A percentile compares a stretch with the other conserved stretches of the same genome.
Evolutionary conservation across 768 basidiomycete species (phyloP).

Genomic region (Lactarius vividus): DNA sequence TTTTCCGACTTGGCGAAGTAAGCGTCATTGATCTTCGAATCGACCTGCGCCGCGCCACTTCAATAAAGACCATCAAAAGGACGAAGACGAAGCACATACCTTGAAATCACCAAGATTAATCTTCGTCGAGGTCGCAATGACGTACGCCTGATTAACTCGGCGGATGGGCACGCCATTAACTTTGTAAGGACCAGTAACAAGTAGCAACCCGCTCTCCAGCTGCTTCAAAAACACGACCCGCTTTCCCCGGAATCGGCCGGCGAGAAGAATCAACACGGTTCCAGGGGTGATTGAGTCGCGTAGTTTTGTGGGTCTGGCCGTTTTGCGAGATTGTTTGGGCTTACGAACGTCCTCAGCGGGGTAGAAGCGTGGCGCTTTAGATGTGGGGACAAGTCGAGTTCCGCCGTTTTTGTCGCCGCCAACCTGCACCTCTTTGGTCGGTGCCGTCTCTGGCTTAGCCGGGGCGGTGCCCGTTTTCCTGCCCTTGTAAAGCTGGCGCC

Average conservation of each 20-base stretch:
- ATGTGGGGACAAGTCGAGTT: constrained; percentile 81
- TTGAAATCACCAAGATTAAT: constrained; percentile 73
- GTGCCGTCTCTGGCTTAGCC: constrained; percentile 54
- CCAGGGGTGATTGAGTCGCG: constrained; percentile 91
- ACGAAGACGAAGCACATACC: constrained; percentile 46
- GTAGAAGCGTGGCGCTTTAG: constrained; percentile 88
- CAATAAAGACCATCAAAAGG: constrained; percentile 13
- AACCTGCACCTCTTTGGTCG: constrained; percentile 74
- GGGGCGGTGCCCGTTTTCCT: constrained; percentile 72
- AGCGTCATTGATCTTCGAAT: constrained; percentile 88
- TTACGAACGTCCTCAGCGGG: constrained; percentile 90
- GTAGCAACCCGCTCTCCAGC: constrained; percentile 83
- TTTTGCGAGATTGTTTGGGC: constrained; percentile 92
- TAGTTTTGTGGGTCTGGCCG: constrained; percentile 70
- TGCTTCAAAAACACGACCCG: constrained; percentile 98
- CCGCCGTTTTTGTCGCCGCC: constrained; percentile 90
- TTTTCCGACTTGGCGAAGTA: constrained; percentile 84
- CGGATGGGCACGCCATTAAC: constrained; percentile 97
- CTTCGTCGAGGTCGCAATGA: constrained; percentile 96
- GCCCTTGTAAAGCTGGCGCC: constrained; percentile 84
- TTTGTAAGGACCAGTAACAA: constrained; percentile 98
- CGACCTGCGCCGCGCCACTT: constrained; percentile 48
- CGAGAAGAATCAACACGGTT: constrained; percentile 92
- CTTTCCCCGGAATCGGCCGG: constrained; percentile 97
- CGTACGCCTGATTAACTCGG: constrained; percentile 98